Evolutionary conservation across 2,329 filamentous ascomycete species (phyloP).

Genomic region (Coniella vitis): DNA sequence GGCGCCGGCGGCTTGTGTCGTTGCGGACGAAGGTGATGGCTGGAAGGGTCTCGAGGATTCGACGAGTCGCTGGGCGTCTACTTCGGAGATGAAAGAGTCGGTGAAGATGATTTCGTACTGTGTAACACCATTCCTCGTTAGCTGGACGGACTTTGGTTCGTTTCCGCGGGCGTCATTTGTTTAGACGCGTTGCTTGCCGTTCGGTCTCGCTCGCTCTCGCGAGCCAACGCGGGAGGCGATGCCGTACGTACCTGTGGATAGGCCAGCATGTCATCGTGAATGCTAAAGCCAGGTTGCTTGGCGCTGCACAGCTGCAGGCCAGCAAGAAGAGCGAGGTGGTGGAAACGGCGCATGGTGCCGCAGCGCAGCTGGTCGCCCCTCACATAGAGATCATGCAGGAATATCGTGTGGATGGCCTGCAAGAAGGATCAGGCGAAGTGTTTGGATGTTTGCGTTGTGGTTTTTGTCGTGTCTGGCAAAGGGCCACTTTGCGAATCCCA

Average conservation of each 20-base stretch:
- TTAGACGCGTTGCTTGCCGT: too few species aligned
- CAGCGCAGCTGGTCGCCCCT: constrained; percentile 23
- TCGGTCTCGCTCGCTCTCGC: too few species aligned
- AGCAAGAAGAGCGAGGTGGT: constrained; percentile 37
- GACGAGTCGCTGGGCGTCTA: constrained; percentile 59
- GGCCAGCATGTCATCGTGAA: constrained; percentile 80
- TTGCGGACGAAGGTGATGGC: constrained; percentile 8
- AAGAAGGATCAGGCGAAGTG: neutral
- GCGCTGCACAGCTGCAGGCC: constrained; percentile 39
- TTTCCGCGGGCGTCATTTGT: neutral
- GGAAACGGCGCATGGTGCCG: constrained; percentile 45
- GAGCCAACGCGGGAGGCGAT: neutral
- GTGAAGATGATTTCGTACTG: constrained; percentile 79
- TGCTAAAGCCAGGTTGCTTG: constrained; percentile 61
- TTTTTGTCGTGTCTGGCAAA: constrained; percentile 19
- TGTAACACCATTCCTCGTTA: neutral
- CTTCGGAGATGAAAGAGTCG: constrained; percentile 63
- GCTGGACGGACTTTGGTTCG: neutral
- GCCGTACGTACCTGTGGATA: constrained; percentile 65
- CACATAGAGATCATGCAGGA: constrained; percentile 24
- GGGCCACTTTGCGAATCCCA: constrained; percentile 14
- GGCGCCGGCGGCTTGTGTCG: constrained; percentile 34
- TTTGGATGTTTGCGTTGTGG: neutral
- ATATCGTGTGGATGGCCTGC: neutral
- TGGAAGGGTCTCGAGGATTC: constrained; percentile 27